Conservation (phyloP, 2,329 filamentous ascomycete species). For the Sporothrix inflata region DNA sequence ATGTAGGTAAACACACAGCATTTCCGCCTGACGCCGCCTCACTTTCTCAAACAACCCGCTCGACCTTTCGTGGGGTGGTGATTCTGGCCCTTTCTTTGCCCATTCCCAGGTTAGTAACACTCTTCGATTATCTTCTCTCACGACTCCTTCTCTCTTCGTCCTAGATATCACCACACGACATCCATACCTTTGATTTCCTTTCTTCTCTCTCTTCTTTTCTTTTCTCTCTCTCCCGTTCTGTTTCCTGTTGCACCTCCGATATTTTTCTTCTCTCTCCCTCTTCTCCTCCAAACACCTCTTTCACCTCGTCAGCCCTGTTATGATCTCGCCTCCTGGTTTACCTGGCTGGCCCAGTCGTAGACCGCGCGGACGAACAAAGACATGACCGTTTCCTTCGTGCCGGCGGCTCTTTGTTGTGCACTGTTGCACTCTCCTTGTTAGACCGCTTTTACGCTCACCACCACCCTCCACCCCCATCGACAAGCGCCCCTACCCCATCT, state of each 20-base stretch:
- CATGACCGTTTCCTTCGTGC: conserved; percentile 13
- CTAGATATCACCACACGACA: conserved; percentile 2
- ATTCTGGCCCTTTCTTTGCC: neutral
- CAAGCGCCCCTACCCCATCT: neutral
- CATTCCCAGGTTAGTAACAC: conserved; percentile 15
- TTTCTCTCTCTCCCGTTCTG: conserved; percentile 23
- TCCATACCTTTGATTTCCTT: neutral
- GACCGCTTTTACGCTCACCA: conserved; percentile 33
- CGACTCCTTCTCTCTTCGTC: no score
- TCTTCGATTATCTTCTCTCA: neutral
- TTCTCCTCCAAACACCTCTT: conserved; percentile 27
- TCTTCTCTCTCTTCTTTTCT: neutral
- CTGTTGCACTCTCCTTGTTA: conserved; percentile 38
- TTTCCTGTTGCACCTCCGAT: conserved; percentile 24
- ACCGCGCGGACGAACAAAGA: conserved; percentile 26
- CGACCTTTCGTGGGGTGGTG: neutral
- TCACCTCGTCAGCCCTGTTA: conserved; percentile 28
- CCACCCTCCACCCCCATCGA: conserved; percentile 17
- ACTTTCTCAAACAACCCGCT: conserved; percentile 1
- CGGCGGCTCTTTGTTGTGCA: conserved; percentile 3
- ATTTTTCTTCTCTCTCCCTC: neutral
- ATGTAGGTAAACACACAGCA: conserved; percentile 22
- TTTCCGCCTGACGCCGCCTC: conserved; percentile 26
- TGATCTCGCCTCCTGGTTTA: conserved; percentile 31
- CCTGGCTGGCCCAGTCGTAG: conserved; percentile 34